These are phyloP conservation scores for Hymenoscyphus linearis DNA, from an alignment of 2,329 filamentous ascomycete genomes.

Conservation along the genomic window DNA sequence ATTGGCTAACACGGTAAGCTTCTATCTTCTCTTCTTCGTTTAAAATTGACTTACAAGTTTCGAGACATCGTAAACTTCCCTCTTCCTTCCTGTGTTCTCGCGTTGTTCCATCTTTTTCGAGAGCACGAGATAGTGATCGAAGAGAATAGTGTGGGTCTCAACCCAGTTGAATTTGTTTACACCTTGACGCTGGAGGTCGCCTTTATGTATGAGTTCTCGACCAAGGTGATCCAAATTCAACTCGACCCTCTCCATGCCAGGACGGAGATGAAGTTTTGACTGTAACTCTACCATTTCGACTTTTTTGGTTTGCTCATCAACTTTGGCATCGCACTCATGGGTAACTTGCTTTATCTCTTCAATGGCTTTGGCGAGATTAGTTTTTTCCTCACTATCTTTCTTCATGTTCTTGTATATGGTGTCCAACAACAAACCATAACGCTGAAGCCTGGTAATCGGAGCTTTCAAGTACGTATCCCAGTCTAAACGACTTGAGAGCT, in stretches of 20 bases:
- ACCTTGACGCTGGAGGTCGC: conserved; percentile 83
- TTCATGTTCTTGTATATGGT: conserved; percentile 81
- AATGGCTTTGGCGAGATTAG: conserved; percentile 76
- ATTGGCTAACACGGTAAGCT: conserved; percentile 65
- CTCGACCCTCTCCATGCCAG: conserved; percentile 80
- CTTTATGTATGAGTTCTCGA: conserved; percentile 80
- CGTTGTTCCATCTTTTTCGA: conserved; percentile 69
- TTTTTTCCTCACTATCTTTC: conserved; percentile 83
- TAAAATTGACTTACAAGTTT: conserved; percentile 58
- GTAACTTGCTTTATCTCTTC: conserved; percentile 89
- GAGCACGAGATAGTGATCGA: conserved; percentile 93
- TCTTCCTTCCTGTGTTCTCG: conserved; percentile 68
- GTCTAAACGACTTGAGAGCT: conserved; percentile 73
- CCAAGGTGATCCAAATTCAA: conserved; percentile 93
- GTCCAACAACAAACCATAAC: conserved; percentile 77
- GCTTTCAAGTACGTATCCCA: conserved; percentile 95
- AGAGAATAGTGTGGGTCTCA: conserved; percentile 87
- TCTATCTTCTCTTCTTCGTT: background rate
- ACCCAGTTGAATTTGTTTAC: conserved; percentile 88
- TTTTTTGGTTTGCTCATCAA: conserved; percentile 88
- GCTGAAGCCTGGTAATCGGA: conserved; percentile 86
- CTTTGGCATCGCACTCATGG: conserved; percentile 83
- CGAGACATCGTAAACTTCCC: conserved; percentile 84
- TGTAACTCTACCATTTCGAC: conserved; percentile 82
- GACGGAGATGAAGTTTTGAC: conserved; percentile 75